Conservation (phyloP, 768 basidiomycete genomes). For the Leccinum obscurum region DNA sequence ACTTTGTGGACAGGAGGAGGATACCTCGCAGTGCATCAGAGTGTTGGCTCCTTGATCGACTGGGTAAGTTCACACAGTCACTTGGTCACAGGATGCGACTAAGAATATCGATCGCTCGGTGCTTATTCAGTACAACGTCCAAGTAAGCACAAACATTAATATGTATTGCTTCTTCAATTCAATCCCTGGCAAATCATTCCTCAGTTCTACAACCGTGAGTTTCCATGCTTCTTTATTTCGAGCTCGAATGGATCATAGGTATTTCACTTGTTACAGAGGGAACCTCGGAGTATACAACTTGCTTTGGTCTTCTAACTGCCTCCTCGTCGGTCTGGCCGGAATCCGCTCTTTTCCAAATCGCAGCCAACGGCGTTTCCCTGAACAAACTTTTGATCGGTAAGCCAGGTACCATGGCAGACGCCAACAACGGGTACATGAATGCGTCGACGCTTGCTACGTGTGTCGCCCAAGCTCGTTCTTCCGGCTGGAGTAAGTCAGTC, state of each 20-base stretch:
- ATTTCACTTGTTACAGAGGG: conserved; percentile 30
- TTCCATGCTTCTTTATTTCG: neutral
- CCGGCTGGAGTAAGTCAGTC: conserved; percentile 11
- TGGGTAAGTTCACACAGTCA: conserved; percentile 32
- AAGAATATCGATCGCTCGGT: too few species aligned
- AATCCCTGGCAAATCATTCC: neutral
- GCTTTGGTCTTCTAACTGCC: conserved; percentile 36
- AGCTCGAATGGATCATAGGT: neutral
- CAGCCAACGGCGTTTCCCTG: conserved; percentile 54
- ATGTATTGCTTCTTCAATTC: neutral
- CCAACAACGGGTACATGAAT: conserved; percentile 56
- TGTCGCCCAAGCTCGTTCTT: conserved; percentile 28
- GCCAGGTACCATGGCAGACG: conserved; percentile 51
- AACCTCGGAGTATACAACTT: conserved; percentile 37
- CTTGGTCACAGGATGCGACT: too few species aligned
- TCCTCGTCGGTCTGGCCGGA: conserved; percentile 42
- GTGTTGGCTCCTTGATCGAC: conserved; percentile 44
- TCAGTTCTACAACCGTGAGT: conserved; percentile 21
- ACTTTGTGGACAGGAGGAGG: conserved; percentile 40
- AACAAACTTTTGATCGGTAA: conserved; percentile 76
- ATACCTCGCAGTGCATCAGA: conserved; percentile 39
- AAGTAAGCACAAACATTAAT: neutral
- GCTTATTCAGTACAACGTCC: neutral
- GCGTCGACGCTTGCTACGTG: conserved; percentile 57
- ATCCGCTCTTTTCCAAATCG: conserved; percentile 46